phyloP scores from a whole-genome alignment of 2,329 filamentous ascomycete genomes.

The Fusarium xyrophilum region DNA sequence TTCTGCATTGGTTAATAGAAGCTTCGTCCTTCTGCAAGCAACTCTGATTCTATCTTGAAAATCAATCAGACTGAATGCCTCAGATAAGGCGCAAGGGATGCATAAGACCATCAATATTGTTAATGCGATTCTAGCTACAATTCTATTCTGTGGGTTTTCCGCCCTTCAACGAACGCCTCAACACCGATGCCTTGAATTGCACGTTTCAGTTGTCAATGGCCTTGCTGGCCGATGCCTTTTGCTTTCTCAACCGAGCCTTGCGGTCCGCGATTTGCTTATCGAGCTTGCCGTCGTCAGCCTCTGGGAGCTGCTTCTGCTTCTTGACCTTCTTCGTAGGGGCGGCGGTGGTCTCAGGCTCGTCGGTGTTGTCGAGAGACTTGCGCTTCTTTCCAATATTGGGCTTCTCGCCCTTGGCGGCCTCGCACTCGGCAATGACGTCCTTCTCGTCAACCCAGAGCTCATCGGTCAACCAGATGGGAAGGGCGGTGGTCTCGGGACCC shows the following conservation, averaged over 20 bases:
- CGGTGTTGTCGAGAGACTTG: constrained; percentile 55
- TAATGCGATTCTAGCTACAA: constrained; percentile 31
- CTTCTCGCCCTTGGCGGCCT: constrained; percentile 56
- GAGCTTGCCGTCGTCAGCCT: constrained; percentile 60
- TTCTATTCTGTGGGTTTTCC: constrained; percentile 37
- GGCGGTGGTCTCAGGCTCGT: constrained; percentile 54
- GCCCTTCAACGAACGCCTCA: constrained; percentile 46
- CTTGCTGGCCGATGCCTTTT: constrained; percentile 64
- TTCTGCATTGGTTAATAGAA: neutral
- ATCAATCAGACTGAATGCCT: neutral
- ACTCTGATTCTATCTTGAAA: neutral
- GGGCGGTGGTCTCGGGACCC: constrained; percentile 82
- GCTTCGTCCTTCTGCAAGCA: neutral
- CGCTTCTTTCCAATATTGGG: constrained; percentile 71
- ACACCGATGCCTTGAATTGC: constrained; percentile 44
- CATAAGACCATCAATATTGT: constrained; percentile 33
- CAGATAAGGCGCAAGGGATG: constrained; percentile 1
- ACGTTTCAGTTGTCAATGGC: constrained; percentile 53
- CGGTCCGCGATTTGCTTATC: constrained; percentile 66
- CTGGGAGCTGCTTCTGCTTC: constrained; percentile 47
- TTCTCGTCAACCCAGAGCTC: constrained; percentile 87
- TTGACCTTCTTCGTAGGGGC: constrained; percentile 50
- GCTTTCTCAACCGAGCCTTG: constrained; percentile 64
- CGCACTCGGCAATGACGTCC: constrained; percentile 71
- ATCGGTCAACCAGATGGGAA: constrained; percentile 94